These are phyloP conservation scores for Nemania serpens DNA, from an alignment of 2,329 filamentous ascomycete genomes.

Conservation along the genomic window DNA sequence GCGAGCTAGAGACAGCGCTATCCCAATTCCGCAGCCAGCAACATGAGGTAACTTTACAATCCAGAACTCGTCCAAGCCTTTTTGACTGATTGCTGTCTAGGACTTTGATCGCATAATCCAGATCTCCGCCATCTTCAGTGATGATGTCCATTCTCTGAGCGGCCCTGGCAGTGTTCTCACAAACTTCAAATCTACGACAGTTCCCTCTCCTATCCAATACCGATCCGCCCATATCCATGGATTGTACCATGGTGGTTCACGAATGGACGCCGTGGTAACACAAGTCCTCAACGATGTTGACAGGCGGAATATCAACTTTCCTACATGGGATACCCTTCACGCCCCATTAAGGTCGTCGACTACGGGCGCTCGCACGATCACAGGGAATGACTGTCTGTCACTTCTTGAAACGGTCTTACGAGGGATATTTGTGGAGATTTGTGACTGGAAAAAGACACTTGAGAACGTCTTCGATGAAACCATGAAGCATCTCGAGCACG, in stretches of 20 bases:
- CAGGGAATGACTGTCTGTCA: background rate
- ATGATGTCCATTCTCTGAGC: slow-evolving; percentile 19
- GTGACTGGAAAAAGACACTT: slow-evolving; percentile 23
- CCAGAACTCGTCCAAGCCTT: no score
- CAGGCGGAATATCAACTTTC: slow-evolving; percentile 13
- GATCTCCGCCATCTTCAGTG: slow-evolving; percentile 17
- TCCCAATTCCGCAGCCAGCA: background rate
- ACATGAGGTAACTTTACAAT: background rate
- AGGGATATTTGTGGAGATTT: slow-evolving; percentile 19
- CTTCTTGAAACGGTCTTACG: slow-evolving; percentile 20
- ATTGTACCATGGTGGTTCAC: slow-evolving; percentile 19
- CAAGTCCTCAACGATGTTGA: slow-evolving; percentile 15
- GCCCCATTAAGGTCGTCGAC: slow-evolving; percentile 15
- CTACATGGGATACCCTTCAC: slow-evolving; percentile 16
- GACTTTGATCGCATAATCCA: background rate
- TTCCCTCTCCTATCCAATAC: slow-evolving; percentile 12
- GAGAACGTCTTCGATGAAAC: slow-evolving; percentile 7
- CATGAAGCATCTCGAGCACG: background rate
- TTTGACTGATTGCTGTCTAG: background rate
- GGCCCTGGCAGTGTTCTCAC: slow-evolving; percentile 5
- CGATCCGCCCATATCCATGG: slow-evolving; percentile 21
- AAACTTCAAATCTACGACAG: slow-evolving; percentile 10
- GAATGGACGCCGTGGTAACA: slow-evolving; percentile 3
- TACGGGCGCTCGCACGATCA: slow-evolving; percentile 16
- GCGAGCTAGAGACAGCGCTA: slow-evolving; percentile 1